phyloP scores from a whole-genome alignment of 2,329 filamentous ascomycete species.

The Cladosporium sp. region DNA sequence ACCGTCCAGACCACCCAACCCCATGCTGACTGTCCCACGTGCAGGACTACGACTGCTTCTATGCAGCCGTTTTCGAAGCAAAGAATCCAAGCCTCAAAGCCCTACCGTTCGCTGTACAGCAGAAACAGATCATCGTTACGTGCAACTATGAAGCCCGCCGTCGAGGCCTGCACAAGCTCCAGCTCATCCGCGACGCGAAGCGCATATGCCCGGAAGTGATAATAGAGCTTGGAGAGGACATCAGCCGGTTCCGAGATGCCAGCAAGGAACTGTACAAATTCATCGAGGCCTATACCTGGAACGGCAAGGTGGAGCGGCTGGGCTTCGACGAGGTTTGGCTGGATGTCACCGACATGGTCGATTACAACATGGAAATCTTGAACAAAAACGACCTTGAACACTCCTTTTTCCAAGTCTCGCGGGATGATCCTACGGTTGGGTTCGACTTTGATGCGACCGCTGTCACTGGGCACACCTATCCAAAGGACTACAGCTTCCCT shows the following conservation, averaged over 20 bases:
- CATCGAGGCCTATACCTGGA: constrained; percentile 70
- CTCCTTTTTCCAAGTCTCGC: constrained; percentile 76
- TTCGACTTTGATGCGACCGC: constrained; percentile 69
- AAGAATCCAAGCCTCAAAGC: constrained; percentile 67
- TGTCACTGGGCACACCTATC: constrained; percentile 60
- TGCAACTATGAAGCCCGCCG: constrained; percentile 89
- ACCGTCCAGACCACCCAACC: not conserved
- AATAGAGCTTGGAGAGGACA: constrained; percentile 78
- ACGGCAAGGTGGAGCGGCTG: constrained; percentile 67
- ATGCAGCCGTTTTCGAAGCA: constrained; percentile 83
- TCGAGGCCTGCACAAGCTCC: constrained; percentile 68
- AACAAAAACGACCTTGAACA: constrained; percentile 57
- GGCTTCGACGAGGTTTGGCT: constrained; percentile 87
- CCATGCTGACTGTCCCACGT: not conserved
- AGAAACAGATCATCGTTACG: constrained; percentile 83
- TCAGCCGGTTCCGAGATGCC: constrained; percentile 76
- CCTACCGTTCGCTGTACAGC: constrained; percentile 74
- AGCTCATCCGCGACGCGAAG: constrained; percentile 76
- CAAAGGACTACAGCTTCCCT: constrained; percentile 23
- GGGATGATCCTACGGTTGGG: constrained; percentile 67
- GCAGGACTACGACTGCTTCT: constrained; percentile 85
- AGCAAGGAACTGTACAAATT: constrained; percentile 76
- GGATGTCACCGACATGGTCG: constrained; percentile 80
- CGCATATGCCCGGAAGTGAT: constrained; percentile 75
- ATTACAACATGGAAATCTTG: constrained; percentile 69